Evolutionary conservation across 176 grass and related monocot genomes (phyloP), one percentile per base, ranked within the genome.

Genomic region (Oryza meridionalis): DNA sequence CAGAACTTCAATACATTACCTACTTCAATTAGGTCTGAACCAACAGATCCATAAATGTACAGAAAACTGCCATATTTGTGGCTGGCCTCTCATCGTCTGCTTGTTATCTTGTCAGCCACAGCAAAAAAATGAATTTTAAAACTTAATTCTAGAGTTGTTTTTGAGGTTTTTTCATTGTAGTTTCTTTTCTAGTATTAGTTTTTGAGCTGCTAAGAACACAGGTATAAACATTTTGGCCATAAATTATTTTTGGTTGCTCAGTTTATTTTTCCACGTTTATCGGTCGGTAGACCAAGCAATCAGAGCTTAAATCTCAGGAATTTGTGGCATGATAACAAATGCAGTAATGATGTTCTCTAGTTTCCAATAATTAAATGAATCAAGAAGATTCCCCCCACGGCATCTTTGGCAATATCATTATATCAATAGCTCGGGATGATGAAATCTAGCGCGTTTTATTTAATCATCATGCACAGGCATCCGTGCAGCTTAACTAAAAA

Each of bases 401-500:
- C 42, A 62, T 67, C 5, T 49, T 69, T 61, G 19, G 9, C 21
- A 69, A 10, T 63, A 26, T 6, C 13, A 19, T 31, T 31, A 31
- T 31, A 31, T 31, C 29, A 26, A 4, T 65, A 85, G 35, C 16
- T 43, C 26, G 11, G 38, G 2, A 15, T n/a, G 45, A 16, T 70
- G 76, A 67, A 68, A 88, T 50, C 42, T 81, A 64, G 13, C 26
- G 53, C 7, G 69, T 51, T 64, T 4, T 7, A 13, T 35, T 45
- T 55, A 83, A 55, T 1, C 45, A 10, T 6, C 45, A 69, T 38
- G 15, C 14, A 7, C 6, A 79, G 0, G 19, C 38, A 58, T n/a
- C 26, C 1, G 40, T 62, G 38, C 24, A 49, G 25, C 61, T 67
- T 80, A 42, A 66, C 10, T 11, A 31, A 24, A 46, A 46, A 11